Percentiles rank a stretch among this genome's conserved stretches.
Conservation (phyloP, 225 moss, liverwort and hornwort species). For the Pseudisothecium myosuroides region DNA sequence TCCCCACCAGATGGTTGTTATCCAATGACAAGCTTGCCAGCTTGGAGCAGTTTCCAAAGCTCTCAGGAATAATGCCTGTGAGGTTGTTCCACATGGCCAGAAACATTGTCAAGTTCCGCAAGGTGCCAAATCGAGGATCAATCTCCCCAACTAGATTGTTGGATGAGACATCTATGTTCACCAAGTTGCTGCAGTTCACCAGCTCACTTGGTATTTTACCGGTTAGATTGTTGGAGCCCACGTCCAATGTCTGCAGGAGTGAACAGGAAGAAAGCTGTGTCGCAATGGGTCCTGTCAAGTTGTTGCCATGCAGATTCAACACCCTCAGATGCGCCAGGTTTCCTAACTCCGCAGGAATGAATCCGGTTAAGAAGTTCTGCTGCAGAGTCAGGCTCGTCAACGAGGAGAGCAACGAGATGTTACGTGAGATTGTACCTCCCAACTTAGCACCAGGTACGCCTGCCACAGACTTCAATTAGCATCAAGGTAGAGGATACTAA, state of each 20-base stretch:
- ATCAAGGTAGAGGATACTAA: background rate
- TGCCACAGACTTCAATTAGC: conserved; percentile 3
- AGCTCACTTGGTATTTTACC: conserved; percentile 1
- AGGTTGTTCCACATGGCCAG: conserved; percentile 5
- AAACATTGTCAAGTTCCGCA: background rate
- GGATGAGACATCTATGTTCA: background rate
- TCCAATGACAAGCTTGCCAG: background rate
- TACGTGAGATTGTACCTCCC: background rate
- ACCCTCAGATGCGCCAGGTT: background rate
- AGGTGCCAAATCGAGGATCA: background rate
- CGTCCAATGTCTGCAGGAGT: conserved; percentile 3
- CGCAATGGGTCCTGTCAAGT: conserved; percentile 11
- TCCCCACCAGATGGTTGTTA: conserved; percentile 9
- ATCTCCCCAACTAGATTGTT: background rate
- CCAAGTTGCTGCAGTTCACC: background rate
- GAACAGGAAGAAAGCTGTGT: background rate
- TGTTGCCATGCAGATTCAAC: conserved; percentile 8
- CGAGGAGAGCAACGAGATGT: conserved; percentile 14
- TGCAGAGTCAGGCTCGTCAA: conserved; percentile 1
- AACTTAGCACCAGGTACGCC: conserved; percentile 3
- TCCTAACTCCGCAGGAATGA: conserved; percentile 11
- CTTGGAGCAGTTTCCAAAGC: conserved; percentile 22
- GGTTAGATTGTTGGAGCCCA: conserved; percentile 19
- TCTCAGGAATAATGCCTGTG: conserved; percentile 14
- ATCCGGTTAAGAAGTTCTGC: background rate